Evolutionary conservation across 1,284 basidiomycete genomes (phyloP).

Genomic region (Anthracocystis walkeri): DNA sequence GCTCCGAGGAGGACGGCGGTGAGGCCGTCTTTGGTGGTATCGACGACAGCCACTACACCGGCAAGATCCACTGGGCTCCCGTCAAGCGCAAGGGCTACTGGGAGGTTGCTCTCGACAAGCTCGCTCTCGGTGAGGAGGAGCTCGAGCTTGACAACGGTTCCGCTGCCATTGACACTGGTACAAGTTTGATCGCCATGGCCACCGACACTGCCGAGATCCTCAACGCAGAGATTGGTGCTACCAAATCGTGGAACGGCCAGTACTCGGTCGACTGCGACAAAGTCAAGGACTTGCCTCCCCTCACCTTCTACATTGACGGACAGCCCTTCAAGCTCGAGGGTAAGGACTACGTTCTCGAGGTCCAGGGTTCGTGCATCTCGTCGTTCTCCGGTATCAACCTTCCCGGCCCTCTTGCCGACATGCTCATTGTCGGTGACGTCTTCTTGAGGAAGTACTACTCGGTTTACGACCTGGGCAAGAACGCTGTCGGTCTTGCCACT

Average conservation of each 20-base stretch:
- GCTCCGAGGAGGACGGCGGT: slow-evolving; percentile 87
- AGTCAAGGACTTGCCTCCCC: slow-evolving; percentile 84
- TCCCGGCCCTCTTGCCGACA: slow-evolving; percentile 83
- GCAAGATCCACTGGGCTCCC: slow-evolving; percentile 88
- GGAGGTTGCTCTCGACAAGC: slow-evolving; percentile 73
- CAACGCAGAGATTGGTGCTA: slow-evolving; percentile 80
- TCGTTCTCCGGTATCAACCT: slow-evolving; percentile 93
- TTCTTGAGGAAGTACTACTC: slow-evolving; percentile 83
- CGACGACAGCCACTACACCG: slow-evolving; percentile 82
- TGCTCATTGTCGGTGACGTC: slow-evolving; percentile 89
- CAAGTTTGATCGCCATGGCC: slow-evolving; percentile 89
- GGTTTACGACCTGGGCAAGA: slow-evolving; percentile 85
- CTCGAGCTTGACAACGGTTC: slow-evolving; percentile 85
- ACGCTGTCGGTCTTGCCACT: slow-evolving; percentile 88
- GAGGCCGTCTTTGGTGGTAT: slow-evolving; percentile 94
- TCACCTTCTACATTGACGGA: slow-evolving; percentile 77
- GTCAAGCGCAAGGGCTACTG: slow-evolving; percentile 97
- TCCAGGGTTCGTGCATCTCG: slow-evolving; percentile 92
- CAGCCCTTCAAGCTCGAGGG: slow-evolving; percentile 80
- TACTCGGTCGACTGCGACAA: slow-evolving; percentile 82
- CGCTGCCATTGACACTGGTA: slow-evolving; percentile 85
- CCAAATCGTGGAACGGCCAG: slow-evolving; percentile 65
- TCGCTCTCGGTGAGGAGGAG: slow-evolving; percentile 75
- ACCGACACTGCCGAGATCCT: slow-evolving; percentile 97
- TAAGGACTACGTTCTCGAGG: slow-evolving; percentile 87